A percentile compares a stretch with the other conserved stretches of the same genome.
These are phyloP conservation scores for Echeveria elegans DNA, from an alignment of 164 flowering plant species.

Conservation along the genomic window DNA sequence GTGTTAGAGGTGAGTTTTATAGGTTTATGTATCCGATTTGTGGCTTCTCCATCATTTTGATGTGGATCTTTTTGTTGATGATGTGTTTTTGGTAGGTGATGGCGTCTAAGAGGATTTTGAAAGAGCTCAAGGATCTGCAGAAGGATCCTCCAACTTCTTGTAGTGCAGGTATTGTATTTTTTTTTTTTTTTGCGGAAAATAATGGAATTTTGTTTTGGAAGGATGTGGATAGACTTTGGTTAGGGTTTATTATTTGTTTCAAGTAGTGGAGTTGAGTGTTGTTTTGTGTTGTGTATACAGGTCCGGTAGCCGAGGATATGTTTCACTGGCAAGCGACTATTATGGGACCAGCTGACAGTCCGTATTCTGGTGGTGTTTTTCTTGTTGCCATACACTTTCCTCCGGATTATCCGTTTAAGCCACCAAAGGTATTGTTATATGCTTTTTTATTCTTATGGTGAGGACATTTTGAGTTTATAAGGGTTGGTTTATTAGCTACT, in stretches of 20 bases:
- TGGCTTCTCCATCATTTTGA: neutral
- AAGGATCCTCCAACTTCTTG: too few relatives aligned
- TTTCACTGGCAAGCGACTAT: slow-evolving; percentile 6
- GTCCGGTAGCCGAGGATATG: slow-evolving; percentile 2
- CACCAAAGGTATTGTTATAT: neutral
- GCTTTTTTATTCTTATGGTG: neutral
- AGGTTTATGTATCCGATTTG: too few relatives aligned
- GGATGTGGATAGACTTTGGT: neutral
- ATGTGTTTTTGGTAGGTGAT: neutral
- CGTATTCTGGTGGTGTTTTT: slow-evolving; percentile 6
- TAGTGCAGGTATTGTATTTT: too few relatives aligned
- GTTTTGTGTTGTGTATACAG: neutral
- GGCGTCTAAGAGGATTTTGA: neutral
- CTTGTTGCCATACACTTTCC: slow-evolving; percentile 6
- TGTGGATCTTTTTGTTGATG: neutral
- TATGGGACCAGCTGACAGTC: slow-evolving; percentile 6
- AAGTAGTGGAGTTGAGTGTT: neutral
- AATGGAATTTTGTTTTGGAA: too few relatives aligned
- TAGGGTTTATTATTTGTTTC: neutral
- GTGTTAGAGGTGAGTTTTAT: too few relatives aligned
- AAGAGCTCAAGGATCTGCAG: too few relatives aligned
- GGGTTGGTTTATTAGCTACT: too few relatives aligned
- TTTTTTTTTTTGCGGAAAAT: too few relatives aligned
- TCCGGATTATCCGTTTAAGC: slow-evolving; percentile 4
- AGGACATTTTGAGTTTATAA: neutral